Conservation (phyloP, 2,329 filamentous ascomycete species). For the Colletotrichum filicis region DNA sequence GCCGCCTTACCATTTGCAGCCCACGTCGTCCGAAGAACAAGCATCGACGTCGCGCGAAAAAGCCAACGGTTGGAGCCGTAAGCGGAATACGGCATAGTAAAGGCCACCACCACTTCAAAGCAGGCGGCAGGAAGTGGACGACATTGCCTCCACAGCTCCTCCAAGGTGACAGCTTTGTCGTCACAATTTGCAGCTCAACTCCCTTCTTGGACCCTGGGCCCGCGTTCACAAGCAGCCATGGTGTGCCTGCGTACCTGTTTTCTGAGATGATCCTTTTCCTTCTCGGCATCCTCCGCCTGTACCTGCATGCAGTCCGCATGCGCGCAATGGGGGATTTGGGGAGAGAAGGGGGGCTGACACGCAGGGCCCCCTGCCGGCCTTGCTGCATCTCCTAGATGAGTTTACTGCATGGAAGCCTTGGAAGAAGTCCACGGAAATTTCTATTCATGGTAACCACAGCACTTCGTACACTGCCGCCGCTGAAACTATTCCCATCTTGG, state of each 20-base stretch:
- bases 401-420: constrained; percentile 30
- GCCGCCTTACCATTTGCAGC: constrained; percentile 31
- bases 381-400: constrained; percentile 11
- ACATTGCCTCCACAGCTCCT: constrained; percentile 3
- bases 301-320: constrained; percentile 15
- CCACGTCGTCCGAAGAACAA: constrained; percentile 24
- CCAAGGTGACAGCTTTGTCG: neutral
- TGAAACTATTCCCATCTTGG: constrained; percentile 11
- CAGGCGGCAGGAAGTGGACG: constrained; percentile 7
- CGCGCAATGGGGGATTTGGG: neutral
- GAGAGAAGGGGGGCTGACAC: neutral
- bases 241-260: neutral
- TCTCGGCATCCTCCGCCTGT: constrained; percentile 17
- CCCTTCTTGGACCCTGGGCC: neutral
- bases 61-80: constrained; percentile 6
- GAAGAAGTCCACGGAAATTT: neutral
- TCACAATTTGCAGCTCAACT: constrained; percentile 16
- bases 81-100: constrained; percentile 5
- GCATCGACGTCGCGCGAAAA: constrained; percentile 1
- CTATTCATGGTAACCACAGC: constrained; percentile 9
- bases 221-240: neutral
- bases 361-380: constrained; percentile 1
- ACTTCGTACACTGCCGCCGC: neutral
- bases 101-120: neutral
- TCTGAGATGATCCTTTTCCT: constrained; percentile 1